Evolutionary conservation across 345 rosid genomes (phyloP), one percentile per base, ranked within the genome.

Genomic region (Carallia brachiata): DNA sequence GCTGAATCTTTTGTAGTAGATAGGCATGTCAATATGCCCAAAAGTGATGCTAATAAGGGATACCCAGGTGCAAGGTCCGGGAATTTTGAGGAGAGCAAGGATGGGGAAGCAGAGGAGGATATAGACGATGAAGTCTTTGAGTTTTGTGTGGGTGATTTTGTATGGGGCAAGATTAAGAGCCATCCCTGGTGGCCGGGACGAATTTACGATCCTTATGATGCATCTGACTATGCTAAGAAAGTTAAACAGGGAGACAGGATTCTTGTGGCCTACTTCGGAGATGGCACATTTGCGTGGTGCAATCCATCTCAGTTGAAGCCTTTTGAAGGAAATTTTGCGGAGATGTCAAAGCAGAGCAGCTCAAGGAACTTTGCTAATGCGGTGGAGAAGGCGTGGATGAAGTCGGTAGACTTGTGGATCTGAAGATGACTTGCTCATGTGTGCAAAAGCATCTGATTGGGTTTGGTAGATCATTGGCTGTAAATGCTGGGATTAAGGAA

Each of bases 161-260:
- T 95, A 3, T 95, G 99, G 99, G 93, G 97, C 6, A 95, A 92
- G 80, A 84, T 92, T 74, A 90, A 78, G 85, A 89, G 85, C 65
- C 90, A 95, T 74, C 97, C 98, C 37, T 95, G 99, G 99, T 95
- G 99, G 99, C 99, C 99, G 0, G 99, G 97, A 36, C 90, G 86
- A 90, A 66, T 95, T 47, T 89, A 90, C 59, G 90, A 90, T 79
- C 79, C 89, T 15, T 73, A 76, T 0, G 82, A 86, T 80, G 97
- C 99, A 40, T 92, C 99, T 1, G 91, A 90, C 16, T 72, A 70
- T 74, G 97, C 98, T 0, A 68, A 77, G 62, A 89, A 84, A 85
- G 69, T 79, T 3, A 85, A 79, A 66, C 86, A 77, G 37, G 85
- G 68, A 34, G 87, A 84, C 56, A 88, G 83, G 67, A 63, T 85